These are phyloP conservation scores for Blastomyces silverae DNA, from an alignment of 2,329 filamentous ascomycete genomes.

Conservation along the genomic window DNA sequence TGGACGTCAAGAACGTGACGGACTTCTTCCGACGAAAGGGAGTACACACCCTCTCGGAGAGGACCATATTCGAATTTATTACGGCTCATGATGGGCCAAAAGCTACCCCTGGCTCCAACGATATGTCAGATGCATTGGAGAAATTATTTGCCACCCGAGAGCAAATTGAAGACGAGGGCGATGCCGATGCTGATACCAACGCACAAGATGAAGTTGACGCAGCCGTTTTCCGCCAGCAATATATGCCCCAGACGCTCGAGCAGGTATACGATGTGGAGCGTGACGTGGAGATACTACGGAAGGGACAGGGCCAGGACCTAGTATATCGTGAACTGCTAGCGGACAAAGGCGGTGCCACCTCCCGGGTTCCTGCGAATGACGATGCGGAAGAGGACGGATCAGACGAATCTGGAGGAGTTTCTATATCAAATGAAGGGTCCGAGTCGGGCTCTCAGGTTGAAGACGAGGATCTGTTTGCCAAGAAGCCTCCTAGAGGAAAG, in stretches of 20 bases:
- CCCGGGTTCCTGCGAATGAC: conserved; percentile 21
- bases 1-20: conserved; percentile 96
- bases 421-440: conserved; percentile 37
- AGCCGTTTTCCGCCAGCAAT: conserved; percentile 91
- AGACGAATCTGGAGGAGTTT: conserved; percentile 36
- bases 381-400: conserved; percentile 29
- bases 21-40: conserved; percentile 87
- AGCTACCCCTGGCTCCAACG: conserved; percentile 35
- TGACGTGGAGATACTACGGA: conserved; percentile 69
- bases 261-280: conserved; percentile 96
- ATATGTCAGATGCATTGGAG: conserved; percentile 58
- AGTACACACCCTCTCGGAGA: conserved; percentile 73
- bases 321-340: conserved; percentile 82
- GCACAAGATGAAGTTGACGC: conserved; percentile 69
- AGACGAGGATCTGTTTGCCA: conserved; percentile 51
- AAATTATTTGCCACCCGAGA: conserved; percentile 57
- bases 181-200: conserved; percentile 34
- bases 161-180: conserved; percentile 43
- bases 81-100: conserved; percentile 51
- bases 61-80: conserved; percentile 77
- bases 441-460: conserved; percentile 35
- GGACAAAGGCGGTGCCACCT: conserved; percentile 47
- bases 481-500: conserved; percentile 68
- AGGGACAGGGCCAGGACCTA: conserved; percentile 67
- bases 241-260: conserved; percentile 90